phyloP scores from a whole-genome alignment of 352 stramenopile genomes.

The Phytophthora vignae region DNA sequence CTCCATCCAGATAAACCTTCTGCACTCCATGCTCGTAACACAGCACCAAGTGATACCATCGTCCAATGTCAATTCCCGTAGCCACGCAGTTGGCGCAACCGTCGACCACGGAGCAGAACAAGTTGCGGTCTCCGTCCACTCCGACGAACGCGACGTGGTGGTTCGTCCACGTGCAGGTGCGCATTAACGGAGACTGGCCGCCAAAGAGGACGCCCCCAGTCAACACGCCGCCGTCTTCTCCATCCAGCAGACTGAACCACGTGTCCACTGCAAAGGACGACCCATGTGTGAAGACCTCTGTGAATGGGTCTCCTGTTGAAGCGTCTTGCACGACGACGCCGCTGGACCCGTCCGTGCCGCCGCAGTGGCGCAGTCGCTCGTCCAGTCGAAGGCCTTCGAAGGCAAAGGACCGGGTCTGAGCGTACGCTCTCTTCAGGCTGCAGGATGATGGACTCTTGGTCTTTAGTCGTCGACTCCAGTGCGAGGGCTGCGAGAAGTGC shows the following conservation, averaged over 20 bases:
- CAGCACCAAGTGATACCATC: slow-evolving; percentile 25
- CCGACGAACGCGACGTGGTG: slow-evolving; percentile 21
- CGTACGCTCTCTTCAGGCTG: slow-evolving; percentile 10
- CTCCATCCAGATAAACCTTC: slow-evolving; percentile 11
- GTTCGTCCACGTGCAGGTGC: slow-evolving; percentile 21
- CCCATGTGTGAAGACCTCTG: not conserved
- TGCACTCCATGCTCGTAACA: slow-evolving; percentile 5
- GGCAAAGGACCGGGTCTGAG: slow-evolving; percentile 7
- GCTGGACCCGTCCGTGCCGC: slow-evolving; percentile 7
- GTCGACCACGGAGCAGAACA: slow-evolving; percentile 23
- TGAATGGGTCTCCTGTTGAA: slow-evolving; percentile 5
- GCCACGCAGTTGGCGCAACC: slow-evolving; percentile 8
- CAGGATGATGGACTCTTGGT: not conserved
- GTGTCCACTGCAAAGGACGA: slow-evolving; percentile 19
- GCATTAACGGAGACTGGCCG: slow-evolving; percentile 17
- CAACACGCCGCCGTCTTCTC: slow-evolving; percentile 15
- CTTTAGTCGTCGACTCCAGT: slow-evolving; percentile 6
- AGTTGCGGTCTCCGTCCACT: slow-evolving; percentile 16
- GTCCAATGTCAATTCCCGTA: slow-evolving; percentile 7
- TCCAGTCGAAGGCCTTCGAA: slow-evolving; percentile 20
- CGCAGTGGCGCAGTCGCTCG: slow-evolving; percentile 11
- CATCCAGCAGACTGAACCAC: slow-evolving; percentile 23
- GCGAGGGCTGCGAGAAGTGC: not conserved
- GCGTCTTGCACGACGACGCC: slow-evolving; percentile 8
- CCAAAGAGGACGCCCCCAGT: slow-evolving; percentile 15